Evolutionary conservation across 2,329 filamentous ascomycete species (phyloP).

Genomic region (Aspergillus japonicus): DNA sequence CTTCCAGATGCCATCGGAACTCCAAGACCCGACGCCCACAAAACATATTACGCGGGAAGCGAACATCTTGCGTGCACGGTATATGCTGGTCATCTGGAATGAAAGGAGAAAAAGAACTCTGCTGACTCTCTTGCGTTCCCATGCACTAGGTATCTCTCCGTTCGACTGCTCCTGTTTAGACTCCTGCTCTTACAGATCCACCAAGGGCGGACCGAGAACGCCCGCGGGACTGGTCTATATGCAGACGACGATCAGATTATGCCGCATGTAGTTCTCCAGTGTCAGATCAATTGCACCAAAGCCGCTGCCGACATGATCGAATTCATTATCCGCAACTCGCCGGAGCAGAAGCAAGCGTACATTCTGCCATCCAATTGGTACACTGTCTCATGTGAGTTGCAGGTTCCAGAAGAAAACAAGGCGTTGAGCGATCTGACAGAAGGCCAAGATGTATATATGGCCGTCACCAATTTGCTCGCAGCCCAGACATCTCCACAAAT

Average conservation of each 20-base stretch:
- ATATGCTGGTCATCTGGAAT: neutral
- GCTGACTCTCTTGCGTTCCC: neutral
- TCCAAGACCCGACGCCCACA: neutral
- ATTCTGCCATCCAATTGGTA: neutral
- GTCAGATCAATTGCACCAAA: neutral
- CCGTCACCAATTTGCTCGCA: constrained; percentile 13
- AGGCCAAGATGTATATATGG: constrained; percentile 14
- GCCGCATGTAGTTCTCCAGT: neutral
- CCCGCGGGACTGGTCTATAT: neutral
- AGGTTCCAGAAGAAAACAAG: neutral
- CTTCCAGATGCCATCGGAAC: constrained; percentile 1
- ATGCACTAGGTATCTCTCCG: constrained; percentile 12
- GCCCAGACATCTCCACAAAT: constrained; percentile 9
- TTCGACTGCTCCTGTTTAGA: constrained; percentile 14
- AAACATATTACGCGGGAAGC: constrained; percentile 3
- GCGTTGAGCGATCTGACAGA: too few relatives aligned
- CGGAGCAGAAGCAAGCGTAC: neutral
- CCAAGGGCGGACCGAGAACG: neutral
- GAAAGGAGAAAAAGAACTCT: neutral
- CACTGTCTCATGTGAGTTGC: neutral
- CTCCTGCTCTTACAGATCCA: constrained; percentile 11
- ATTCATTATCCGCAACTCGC: neutral
- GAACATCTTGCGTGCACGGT: neutral
- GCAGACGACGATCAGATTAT: neutral
- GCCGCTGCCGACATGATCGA: neutral